Base-by-base conservation (phyloP, 2,329 filamentous ascomycete genomes). In the Botrytis tulipae region DNA sequence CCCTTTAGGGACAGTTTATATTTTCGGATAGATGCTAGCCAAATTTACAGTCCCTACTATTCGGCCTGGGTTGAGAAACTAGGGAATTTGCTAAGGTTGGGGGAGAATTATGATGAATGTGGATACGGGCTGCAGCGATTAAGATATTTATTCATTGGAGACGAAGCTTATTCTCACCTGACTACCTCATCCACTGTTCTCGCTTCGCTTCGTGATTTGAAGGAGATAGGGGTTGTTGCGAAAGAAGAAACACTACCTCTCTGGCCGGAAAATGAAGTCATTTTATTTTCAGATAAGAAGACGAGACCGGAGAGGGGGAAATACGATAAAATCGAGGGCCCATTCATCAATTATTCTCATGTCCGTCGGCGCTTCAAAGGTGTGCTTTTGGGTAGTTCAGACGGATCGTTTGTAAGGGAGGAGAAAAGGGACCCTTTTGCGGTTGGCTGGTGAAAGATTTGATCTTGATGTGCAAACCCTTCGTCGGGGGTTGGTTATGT, bases 341-440 rank as follows among this genome's bases (percentile, higher is more conserved):
- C 44, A 25, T 32, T 16, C 16, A 66, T 65, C n/a, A 66, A 16
- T 54, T 66, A 66, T 51, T 46, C 32, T 32, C 8, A 42, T n/a
- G 37, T 71, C 22, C n/a, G 18, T 8, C 18, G 60, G 48, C 35
- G n/a, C 32, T 57, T 40, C 25, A 44, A 54, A 42, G 60, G 46
- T 35, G 35, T 71, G 46, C 20, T 65, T 12, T 32, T 66, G 44
- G 60, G 44, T 65, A 44, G 37, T 10, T 37, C 12, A 42, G 54
- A 63, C 42, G 44, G 69, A 51, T 44, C 59, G 12, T 65, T 71
- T 65, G 32, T 71, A 9, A 65, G 35, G 10, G 69, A 63, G n/a
- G 35, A 71, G 20, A 71, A 44, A n/a, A 66, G 35, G 37, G 60
- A 65, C 16, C 18, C n/a, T 20, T 66, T 71, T 71, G 40, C 59